These are phyloP conservation scores for Fusarium odoratissimum DNA, from an alignment of 2,329 filamentous ascomycete species.

Conservation along the genomic window DNA sequence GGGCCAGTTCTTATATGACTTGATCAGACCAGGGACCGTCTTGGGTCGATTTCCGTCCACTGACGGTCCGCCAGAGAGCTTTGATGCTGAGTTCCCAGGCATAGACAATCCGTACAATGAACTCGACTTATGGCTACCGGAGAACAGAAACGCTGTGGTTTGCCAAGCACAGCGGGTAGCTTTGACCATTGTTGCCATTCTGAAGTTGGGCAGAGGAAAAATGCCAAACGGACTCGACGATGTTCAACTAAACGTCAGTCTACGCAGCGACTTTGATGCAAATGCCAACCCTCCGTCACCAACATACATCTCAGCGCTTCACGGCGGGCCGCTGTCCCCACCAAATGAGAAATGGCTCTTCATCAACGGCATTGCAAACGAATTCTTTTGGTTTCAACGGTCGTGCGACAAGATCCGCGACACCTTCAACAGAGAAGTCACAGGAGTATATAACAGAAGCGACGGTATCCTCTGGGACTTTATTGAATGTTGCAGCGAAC, in stretches of 20 bases:
- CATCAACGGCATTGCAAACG: background rate
- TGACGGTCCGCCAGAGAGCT: background rate
- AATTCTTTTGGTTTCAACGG: background rate
- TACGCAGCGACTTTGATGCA: background rate
- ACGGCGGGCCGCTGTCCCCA: background rate
- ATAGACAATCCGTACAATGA: background rate
- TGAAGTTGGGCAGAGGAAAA: background rate
- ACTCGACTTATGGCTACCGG: background rate
- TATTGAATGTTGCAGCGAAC: background rate
- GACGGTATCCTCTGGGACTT: background rate
- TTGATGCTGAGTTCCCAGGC: background rate
- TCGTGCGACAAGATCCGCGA: background rate
- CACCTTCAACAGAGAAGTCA: background rate
- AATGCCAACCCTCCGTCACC: background rate
- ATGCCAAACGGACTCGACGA: background rate
- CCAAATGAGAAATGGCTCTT: background rate
- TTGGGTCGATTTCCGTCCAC: background rate
- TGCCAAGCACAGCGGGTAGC: background rate
- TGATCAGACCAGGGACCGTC: background rate
- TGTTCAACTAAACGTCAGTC: background rate
- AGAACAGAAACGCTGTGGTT: background rate
- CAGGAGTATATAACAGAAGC: background rate
- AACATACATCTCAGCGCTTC: background rate
- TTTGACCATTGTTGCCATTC: background rate
- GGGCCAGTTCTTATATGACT: background rate